Base-by-base conservation (phyloP, 2,329 filamentous ascomycete genomes). In the Orbilia blumenaviensis region DNA sequence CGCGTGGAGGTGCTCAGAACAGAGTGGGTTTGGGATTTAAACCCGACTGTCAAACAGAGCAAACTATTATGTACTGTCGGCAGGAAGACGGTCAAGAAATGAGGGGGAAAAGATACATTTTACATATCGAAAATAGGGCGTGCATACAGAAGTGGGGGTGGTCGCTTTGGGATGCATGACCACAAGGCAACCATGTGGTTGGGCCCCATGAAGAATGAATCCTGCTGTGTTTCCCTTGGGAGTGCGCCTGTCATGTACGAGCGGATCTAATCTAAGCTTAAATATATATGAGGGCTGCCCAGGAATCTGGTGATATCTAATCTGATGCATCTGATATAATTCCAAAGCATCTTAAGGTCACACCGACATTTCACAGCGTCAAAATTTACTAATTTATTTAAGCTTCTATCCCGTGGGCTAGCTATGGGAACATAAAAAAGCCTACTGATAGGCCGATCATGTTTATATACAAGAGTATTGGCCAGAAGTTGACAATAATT, bases 231-330 rank as follows among this genome's bases (percentile, higher is more conserved):
- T 38, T 9, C 16, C 50, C 50, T 16, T 41, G 29, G 25, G 29
- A 16, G 50, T n/a, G 23, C 6, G 60, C 48, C 23, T 56, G 58
- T 18, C 27, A 46, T 63, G 62, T 56, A 18, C 25, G 2, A n/a
- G 34, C 69, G 69, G 69, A 74, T 74, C 69, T 74, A 74, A 74
- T 74, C 69, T 74, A 74, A 74, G 69, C 69, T 74, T 74, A 67
- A 54, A 48, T 61, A 34, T n/a, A n/a, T 32, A 7, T 23, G 52
- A 25, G 29, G 9, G 54, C 42, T 42, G 62, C 50, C 68, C 68
- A 52, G 34, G 23, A 50, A 38, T 54, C 56, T 54, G 62, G 69
- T 46, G 69, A 74, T 74, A 74, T 74, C 69, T 74, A 67, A 74
- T 74, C 69, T 74, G 69, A 74, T 74, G 62, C 41, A 74, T 74